Percentiles rank a stretch among this genome's conserved stretches.
Evolutionary conservation across 495 filamentous ascomycete genomes (phyloP).

Genomic region (Xylaria intraflava): DNA sequence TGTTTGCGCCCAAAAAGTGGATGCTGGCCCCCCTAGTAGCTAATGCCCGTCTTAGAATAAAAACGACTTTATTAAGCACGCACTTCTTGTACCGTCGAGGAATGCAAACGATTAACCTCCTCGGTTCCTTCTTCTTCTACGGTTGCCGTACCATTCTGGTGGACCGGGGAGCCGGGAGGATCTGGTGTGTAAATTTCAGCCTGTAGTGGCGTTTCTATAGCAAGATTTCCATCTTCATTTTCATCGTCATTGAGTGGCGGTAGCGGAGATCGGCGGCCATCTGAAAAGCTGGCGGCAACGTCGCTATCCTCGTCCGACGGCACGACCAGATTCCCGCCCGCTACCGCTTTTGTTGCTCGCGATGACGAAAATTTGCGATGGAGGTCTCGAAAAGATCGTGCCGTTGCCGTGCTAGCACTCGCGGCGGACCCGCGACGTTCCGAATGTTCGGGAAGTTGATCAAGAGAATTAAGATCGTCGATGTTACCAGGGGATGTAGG

Average conservation of each 20-base stretch:
- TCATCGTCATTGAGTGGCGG: conserved; percentile 42
- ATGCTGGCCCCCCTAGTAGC: neutral
- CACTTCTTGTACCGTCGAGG: conserved; percentile 35
- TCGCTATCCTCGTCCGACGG: conserved; percentile 52
- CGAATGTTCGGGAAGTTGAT: conserved; percentile 25
- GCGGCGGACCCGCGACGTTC: conserved; percentile 47
- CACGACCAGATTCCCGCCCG: conserved; percentile 29
- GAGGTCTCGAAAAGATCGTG: conserved; percentile 48
- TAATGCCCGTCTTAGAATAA: neutral
- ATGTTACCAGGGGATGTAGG: conserved; percentile 15
- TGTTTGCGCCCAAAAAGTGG: neutral
- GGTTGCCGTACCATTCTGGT: conserved; percentile 16
- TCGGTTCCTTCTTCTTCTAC: conserved; percentile 3
- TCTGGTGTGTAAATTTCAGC: conserved; percentile 42
- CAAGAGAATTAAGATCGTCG: conserved; percentile 34
- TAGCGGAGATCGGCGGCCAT: conserved; percentile 48
- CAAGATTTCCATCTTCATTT: conserved; percentile 21
- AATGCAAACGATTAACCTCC: conserved; percentile 28
- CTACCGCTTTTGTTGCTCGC: conserved; percentile 25
- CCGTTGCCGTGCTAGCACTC: conserved; percentile 51
- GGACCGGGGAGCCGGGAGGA: conserved; percentile 28
- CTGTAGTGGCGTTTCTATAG: conserved; percentile 16
- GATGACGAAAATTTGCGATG: conserved; percentile 46
- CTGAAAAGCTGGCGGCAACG: conserved; percentile 49
- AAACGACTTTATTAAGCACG: conserved; percentile 22